phyloP scores from a whole-genome alignment of 2,329 filamentous ascomycete genomes.

The Alternaria metachromatica region DNA sequence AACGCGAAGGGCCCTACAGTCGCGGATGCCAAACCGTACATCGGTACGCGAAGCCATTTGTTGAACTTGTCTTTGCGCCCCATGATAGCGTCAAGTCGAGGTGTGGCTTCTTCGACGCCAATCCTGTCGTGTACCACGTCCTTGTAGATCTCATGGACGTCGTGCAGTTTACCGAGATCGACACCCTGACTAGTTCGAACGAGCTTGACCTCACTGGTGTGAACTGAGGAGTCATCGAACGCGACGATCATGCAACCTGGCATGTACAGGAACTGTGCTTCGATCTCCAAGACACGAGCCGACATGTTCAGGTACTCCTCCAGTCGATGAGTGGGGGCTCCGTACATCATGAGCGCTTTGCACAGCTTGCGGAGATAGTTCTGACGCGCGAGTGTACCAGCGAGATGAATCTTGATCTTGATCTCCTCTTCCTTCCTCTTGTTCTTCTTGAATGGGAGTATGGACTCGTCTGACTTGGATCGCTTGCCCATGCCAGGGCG shows the following conservation, averaged over 20 bases:
- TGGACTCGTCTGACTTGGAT: slow-evolving; percentile 46
- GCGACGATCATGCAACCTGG: slow-evolving; percentile 95
- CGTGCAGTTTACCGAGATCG: slow-evolving; percentile 75
- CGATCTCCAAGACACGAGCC: slow-evolving; percentile 84
- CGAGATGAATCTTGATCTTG: slow-evolving; percentile 66
- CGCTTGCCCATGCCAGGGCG: slow-evolving; percentile 47
- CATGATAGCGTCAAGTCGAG: slow-evolving; percentile 68
- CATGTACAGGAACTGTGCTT: slow-evolving; percentile 88
- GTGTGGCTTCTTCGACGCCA: slow-evolving; percentile 72
- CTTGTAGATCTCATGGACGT: slow-evolving; percentile 80
- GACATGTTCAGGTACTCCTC: slow-evolving; percentile 94
- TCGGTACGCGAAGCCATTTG: slow-evolving; percentile 59
- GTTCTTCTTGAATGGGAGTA: slow-evolving; percentile 47
- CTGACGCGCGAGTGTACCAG: slow-evolving; percentile 77
- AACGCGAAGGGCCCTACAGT: slow-evolving; percentile 83
- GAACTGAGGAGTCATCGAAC: slow-evolving; percentile 76
- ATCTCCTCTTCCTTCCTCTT: slow-evolving; percentile 58
- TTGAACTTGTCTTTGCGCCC: slow-evolving; percentile 62
- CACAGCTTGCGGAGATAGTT: slow-evolving; percentile 85
- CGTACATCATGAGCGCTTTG: slow-evolving; percentile 85
- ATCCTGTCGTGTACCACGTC: slow-evolving; percentile 81
- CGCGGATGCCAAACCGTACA: slow-evolving; percentile 79
- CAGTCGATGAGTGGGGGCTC: slow-evolving; percentile 87
- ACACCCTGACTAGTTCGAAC: slow-evolving; percentile 73
- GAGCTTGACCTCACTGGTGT: slow-evolving; percentile 81